These are phyloP conservation scores for Priceomyces haplophilus DNA, from an alignment of 805 yeast species.

Conservation along the genomic window DNA sequence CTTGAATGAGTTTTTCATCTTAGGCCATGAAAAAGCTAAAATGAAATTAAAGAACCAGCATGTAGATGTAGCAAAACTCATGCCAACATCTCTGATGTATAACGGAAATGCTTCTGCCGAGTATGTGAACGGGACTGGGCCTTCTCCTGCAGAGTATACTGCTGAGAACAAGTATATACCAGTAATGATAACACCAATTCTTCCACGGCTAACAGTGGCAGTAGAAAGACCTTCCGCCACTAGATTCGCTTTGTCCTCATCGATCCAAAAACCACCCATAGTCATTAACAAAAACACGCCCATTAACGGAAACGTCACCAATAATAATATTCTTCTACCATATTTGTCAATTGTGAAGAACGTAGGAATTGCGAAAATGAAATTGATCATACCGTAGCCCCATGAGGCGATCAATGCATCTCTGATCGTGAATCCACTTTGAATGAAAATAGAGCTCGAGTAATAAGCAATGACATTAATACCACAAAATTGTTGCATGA, in stretches of 20 bases:
- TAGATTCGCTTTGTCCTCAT: not conserved
- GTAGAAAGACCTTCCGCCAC: slow-evolving; percentile 12
- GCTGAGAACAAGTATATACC: slow-evolving; percentile 71
- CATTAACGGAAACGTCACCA: slow-evolving; percentile 61
- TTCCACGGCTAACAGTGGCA: slow-evolving; percentile 12
- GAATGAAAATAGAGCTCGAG: slow-evolving; percentile 65
- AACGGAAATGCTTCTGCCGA: slow-evolving; percentile 76
- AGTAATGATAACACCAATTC: slow-evolving; percentile 47
- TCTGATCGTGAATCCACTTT: slow-evolving; percentile 56
- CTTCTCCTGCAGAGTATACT: slow-evolving; percentile 75
- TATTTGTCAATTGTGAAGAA: slow-evolving; percentile 66
- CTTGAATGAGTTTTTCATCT: slow-evolving; percentile 61
- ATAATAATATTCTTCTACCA: slow-evolving; percentile 59
- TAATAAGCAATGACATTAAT: slow-evolving; percentile 80
- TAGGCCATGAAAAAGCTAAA: slow-evolving; percentile 74
- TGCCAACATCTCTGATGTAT: slow-evolving; percentile 69
- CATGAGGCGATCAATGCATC: slow-evolving; percentile 69
- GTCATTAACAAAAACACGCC: slow-evolving; percentile 50
- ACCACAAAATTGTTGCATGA: slow-evolving; percentile 85
- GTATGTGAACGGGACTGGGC: slow-evolving; percentile 82
- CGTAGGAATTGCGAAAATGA: slow-evolving; percentile 74
- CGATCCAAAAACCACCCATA: slow-evolving; percentile 63
- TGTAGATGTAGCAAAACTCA: slow-evolving; percentile 69
- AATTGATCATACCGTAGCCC: slow-evolving; percentile 77
- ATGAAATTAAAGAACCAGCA: slow-evolving; percentile 66